These are phyloP conservation scores for Aureobasidium musti DNA, from an alignment of 2,329 filamentous ascomycete genomes.

Conservation along the genomic window DNA sequence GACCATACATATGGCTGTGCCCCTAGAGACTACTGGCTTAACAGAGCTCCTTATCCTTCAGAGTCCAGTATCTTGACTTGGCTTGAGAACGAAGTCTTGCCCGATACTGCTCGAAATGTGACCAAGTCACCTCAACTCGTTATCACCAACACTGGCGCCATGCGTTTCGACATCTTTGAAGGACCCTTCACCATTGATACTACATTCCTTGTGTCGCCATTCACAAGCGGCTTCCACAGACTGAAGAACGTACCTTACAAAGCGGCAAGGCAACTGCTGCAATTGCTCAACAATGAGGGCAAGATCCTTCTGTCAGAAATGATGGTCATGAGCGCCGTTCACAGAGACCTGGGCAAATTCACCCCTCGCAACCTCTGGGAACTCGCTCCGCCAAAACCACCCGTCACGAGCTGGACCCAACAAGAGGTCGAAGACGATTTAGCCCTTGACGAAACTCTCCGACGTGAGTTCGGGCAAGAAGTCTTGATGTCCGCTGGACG, in stretches of 20 bases:
- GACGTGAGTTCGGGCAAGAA: constrained; percentile 23
- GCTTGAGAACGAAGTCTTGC: constrained; percentile 74
- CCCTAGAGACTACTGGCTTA: constrained; percentile 79
- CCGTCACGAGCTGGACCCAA: neutral
- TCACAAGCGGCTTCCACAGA: constrained; percentile 74
- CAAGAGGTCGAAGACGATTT: neutral
- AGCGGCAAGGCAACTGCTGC: constrained; percentile 68
- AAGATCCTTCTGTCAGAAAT: constrained; percentile 49
- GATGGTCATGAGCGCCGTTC: constrained; percentile 31
- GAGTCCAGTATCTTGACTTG: constrained; percentile 77
- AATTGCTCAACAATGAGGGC: constrained; percentile 60
- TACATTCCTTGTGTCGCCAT: constrained; percentile 84
- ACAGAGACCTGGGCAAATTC: constrained; percentile 41
- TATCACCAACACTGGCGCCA: constrained; percentile 83
- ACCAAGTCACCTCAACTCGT: constrained; percentile 63
- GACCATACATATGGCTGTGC: constrained; percentile 81
- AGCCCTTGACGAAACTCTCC: neutral
- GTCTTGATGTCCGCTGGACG: neutral
- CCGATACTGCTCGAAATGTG: constrained; percentile 58
- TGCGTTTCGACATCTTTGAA: constrained; percentile 95
- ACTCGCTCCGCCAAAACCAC: constrained; percentile 29
- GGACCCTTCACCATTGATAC: constrained; percentile 87
- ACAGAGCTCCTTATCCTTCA: constrained; percentile 70
- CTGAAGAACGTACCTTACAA: constrained; percentile 79
- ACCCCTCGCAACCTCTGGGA: constrained; percentile 20